Base-by-base conservation (phyloP, 2,329 filamentous ascomycete genomes). In the Claviceps maximensis region DNA sequence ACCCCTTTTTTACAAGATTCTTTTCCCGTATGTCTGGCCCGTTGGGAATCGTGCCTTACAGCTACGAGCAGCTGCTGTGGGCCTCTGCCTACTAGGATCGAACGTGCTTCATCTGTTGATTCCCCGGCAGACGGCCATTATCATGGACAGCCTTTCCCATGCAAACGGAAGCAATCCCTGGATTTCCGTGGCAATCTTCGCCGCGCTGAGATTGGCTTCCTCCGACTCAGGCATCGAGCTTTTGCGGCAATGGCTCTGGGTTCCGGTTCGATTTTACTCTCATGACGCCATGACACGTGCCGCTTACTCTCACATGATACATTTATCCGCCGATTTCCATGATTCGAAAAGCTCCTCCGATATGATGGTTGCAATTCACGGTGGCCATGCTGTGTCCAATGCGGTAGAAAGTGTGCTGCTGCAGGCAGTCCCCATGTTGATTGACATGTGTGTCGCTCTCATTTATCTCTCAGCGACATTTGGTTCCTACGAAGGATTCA, bases 11-110 rank as follows among this genome's bases (percentile, higher is more conserved):
- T 15, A 4, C 19, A 53, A 84, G 79, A 70, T 91, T 38, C 84
- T 95, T 64, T 72, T 90, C 29, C 87, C 87, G 0, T 87, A 89
- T 62, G 73, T 95, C 21, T 90, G 86, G 80, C 89, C 89, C 1
- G 76, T 80, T 50, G 77, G 82, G 44, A 79, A 85, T 60, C 76
- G 73, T 51, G 66, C 70, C 15, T 75, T 93, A 19, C 87, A 93
- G 63, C 65, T 86, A 19, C 82, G 83, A 52, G 78, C 86, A 21
- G 69, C 78, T 12, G 72, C 86, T 4, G 83, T 93, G 46, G 77
- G 78, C 0, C 45, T 86, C 1, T 86, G 86, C 58, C 72, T 93
- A 23, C 65, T 89, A n/a, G 71, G 75, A 50, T 79, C 83, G 53
- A 88, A 90, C 58, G 79, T 79, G 5, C 71, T 94, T 49, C 87